Base-by-base conservation (phyloP, 164 flowering plant genomes). In the grape (Vitis vinifera) region DNA sequence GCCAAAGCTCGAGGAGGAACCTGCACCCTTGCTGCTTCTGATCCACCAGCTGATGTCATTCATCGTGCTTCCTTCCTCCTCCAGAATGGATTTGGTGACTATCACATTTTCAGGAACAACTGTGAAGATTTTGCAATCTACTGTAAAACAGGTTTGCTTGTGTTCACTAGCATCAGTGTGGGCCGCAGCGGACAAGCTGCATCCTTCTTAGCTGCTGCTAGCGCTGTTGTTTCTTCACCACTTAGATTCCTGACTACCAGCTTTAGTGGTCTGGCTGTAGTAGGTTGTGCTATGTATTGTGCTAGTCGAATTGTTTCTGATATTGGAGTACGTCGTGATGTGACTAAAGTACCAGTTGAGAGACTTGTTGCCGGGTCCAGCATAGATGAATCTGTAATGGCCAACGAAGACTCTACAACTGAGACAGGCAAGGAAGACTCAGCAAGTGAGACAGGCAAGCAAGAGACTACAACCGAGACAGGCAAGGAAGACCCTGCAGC, bases 71-170 rank as follows among this genome's bases (percentile, higher is more conserved):
- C 73, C 55, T 86, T 74, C 73, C 89, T 91, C 56, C 86, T 91
- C 16, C 53, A 82, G 66, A 91, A 91, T 67, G 97, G 94, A 27
- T 91, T 91, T 78, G 97, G 97, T 7, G 76, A n/a, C 13, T 90
- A 90, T 75, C 63, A 88, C 67, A 67, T 90, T 16, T 91, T 90
- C 81, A 86, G 79, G 82, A 91, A 91, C 78, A 91, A 90, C 78
- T 91, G 94, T 63, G 97, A 91, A 70, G 97, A 91, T 70, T 90
- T 91, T 72, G 91, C 97, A 2, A 88, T 90, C 63, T 91, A 91
- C 66, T 91, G 94, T 74, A 91, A 90, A 79, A 90, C 97, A 12
- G 94, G 92, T 19, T 67, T 87, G 59, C 80, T 90, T 30, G 84
- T 88, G 44, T 51, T 73, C 50, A 85, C 93, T 30, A 83, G 72